A percentile compares a stretch with the other conserved stretches of the same genome.
phyloP scores from a whole-genome alignment of 495 filamentous ascomycete species.

The Aspergillus conjunctus region DNA sequence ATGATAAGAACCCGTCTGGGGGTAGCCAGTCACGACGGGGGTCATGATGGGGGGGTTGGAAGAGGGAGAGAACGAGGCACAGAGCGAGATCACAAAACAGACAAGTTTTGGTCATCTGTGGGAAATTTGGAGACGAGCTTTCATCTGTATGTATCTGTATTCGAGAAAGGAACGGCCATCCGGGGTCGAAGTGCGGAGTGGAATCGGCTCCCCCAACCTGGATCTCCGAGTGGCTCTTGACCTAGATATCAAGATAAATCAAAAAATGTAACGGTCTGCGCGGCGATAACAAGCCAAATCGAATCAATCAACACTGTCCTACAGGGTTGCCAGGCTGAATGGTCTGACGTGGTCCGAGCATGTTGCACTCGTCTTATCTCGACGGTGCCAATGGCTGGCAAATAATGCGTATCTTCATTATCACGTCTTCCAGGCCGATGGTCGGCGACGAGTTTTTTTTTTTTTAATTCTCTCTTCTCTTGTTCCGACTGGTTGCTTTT shows the following conservation, averaged over 20 bases:
- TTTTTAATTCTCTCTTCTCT: not conserved
- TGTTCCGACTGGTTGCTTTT: not conserved
- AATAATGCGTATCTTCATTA: slow-evolving; percentile 15
- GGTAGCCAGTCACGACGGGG: not conserved
- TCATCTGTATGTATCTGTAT: not conserved
- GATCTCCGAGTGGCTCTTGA: not conserved
- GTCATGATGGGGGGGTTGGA: not conserved
- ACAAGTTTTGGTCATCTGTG: not conserved
- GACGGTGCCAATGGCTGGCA: slow-evolving; percentile 8
- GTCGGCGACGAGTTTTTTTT: slow-evolving; percentile 13
- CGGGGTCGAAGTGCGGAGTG: slow-evolving; percentile 18
- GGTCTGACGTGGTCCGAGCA: slow-evolving; percentile 5
- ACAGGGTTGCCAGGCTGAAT: not conserved
- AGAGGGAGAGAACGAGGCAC: not conserved
- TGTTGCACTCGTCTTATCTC: slow-evolving; percentile 17
- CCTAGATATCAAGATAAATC: slow-evolving; percentile 3
- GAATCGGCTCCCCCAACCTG: not conserved
- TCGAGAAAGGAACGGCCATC: slow-evolving; percentile 4
- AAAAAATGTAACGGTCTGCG: not conserved
- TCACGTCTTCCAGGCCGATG: slow-evolving; percentile 20
- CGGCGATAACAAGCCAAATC: slow-evolving; percentile 4
- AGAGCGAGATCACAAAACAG: not conserved
- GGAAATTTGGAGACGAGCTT: not conserved
- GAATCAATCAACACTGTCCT: not conserved
- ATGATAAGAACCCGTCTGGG: not conserved